These are phyloP conservation scores for Talaromyces atroroseus DNA, from an alignment of 2,329 filamentous ascomycete genomes.

Conservation along the genomic window DNA sequence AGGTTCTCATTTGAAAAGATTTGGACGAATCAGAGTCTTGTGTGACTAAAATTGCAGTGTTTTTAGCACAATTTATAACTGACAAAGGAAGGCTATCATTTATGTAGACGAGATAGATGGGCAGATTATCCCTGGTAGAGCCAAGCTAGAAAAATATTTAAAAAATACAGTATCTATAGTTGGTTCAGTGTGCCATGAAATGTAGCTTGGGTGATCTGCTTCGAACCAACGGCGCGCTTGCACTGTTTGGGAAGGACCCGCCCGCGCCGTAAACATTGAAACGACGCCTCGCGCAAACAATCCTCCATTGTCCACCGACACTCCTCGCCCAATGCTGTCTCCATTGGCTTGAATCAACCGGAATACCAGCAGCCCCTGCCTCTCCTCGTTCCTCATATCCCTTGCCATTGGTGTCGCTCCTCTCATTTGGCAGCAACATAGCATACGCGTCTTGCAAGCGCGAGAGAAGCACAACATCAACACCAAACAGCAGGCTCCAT, in stretches of 20 bases:
- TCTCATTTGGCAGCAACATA: neutral
- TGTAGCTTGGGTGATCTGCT: no score
- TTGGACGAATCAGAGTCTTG: no score
- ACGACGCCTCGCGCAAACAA: constrained; percentile 6
- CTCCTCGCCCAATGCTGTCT: neutral
- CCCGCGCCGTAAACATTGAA: constrained; percentile 12
- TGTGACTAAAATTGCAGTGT: no score
- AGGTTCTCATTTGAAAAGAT: no score
- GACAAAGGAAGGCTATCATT: no score
- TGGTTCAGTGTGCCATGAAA: no score
- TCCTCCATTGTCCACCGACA: neutral
- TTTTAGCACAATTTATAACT: no score
- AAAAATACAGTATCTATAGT: no score
- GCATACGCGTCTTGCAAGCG: neutral
- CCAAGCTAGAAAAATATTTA: no score
- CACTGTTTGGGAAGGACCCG: constrained; percentile 5
- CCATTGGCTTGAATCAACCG: neutral
- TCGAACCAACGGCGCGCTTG: neutral
- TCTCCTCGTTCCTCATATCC: neutral
- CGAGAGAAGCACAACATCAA: neutral
- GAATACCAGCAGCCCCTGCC: neutral
- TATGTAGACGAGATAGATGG: no score
- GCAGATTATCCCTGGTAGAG: no score
- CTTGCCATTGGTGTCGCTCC: neutral
- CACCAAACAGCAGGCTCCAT: neutral